Conservation (phyloP, 306 rosid species). For the Vigna unguiculata region DNA sequence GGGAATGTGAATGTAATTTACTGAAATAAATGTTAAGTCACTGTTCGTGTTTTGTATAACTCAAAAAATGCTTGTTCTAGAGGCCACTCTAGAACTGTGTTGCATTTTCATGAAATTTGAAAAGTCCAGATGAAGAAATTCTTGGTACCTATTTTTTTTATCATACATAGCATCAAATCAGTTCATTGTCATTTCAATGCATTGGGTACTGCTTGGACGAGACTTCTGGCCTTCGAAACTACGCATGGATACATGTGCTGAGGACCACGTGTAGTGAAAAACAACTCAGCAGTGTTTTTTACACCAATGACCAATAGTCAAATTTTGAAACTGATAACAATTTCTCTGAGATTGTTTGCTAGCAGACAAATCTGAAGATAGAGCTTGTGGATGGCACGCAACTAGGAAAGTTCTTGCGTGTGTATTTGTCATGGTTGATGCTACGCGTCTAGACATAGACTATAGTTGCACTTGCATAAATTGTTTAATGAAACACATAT, state of each 20-base stretch:
- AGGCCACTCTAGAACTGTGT: too few species aligned
- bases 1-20: too few species aligned
- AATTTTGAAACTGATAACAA: background rate
- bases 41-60: too few species aligned
- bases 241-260: background rate
- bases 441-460: too few species aligned
- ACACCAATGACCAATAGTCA: background rate
- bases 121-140: too few species aligned
- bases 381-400: constrained; percentile 41
- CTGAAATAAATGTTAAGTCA: too few species aligned
- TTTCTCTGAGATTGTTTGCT: background rate
- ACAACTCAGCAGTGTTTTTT: background rate
- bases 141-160: background rate
- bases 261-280: background rate
- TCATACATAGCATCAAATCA: background rate
- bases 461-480: too few species aligned
- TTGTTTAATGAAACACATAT: too few species aligned
- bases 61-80: too few species aligned
- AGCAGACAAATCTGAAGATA: background rate
- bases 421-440: background rate
- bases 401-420: background rate
- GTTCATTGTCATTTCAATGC: background rate
- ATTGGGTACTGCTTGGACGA: background rate
- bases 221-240: background rate
- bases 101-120: too few species aligned